Percentiles rank a stretch among this genome's conserved stretches.
Evolutionary conservation across 805 yeast genomes (phyloP).

Genomic region (Yamadazyma endophytica): DNA sequence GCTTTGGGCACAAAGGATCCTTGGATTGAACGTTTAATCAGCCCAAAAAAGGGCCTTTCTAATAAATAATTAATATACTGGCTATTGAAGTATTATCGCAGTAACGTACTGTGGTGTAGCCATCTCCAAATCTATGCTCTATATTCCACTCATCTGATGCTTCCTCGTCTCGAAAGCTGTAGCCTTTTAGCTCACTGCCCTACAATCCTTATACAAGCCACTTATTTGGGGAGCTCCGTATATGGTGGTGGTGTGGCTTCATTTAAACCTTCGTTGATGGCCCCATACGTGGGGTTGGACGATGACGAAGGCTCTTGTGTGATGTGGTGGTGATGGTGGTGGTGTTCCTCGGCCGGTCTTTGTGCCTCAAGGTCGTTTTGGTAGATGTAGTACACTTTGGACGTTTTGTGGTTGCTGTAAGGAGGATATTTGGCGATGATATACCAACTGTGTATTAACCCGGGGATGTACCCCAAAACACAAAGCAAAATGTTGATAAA

Average conservation of each 20-base stretch:
- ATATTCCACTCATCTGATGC: too few species aligned
- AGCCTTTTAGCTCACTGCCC: too few species aligned
- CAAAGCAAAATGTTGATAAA: conserved; percentile 40
- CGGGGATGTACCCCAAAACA: conserved; percentile 48
- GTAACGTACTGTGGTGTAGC: too few species aligned
- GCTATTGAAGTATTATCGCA: too few species aligned
- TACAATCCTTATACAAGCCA: too few species aligned
- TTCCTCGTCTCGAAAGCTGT: too few species aligned
- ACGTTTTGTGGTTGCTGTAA: conserved; percentile 18
- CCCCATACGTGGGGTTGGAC: conserved; percentile 21
- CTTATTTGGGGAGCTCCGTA: conserved; percentile 8
- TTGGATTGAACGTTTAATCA: too few species aligned
- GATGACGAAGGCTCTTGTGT: conserved; percentile 10
- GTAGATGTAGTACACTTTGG: conserved; percentile 32
- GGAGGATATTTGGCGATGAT: conserved; percentile 46
- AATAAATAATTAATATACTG: too few species aligned
- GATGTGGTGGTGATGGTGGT: conserved; percentile 17
- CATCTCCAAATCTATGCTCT: too few species aligned
- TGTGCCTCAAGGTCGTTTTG: conserved; percentile 31
- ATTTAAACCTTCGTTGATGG: conserved; percentile 17
- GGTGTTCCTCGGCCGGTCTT: conserved; percentile 16
- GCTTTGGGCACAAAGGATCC: too few species aligned
- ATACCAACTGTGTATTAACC: conserved; percentile 48
- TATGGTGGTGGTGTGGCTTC: conserved; percentile 16
- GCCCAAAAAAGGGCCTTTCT: too few species aligned